A percentile compares a stretch with the other conserved stretches of the same genome.
Conservation (phyloP, 177 flowering plant species). For the Vitis hybrid region DNA sequence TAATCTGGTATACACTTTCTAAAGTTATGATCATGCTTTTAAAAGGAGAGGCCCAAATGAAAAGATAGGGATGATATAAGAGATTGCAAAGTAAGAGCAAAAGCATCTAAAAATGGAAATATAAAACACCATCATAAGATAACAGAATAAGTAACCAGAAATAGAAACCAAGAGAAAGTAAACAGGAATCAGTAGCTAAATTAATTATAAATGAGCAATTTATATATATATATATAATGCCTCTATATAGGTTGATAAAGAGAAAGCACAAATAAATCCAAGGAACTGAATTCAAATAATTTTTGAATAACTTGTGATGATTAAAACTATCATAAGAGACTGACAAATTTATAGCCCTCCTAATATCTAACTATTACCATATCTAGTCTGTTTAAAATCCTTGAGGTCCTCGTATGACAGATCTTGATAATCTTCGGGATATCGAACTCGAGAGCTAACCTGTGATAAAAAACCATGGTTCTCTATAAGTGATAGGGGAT, state of each 20-base stretch:
- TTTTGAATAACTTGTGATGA: not conserved
- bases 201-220: too few species aligned
- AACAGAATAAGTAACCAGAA: too few species aligned
- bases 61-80: too few species aligned
- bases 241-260: not conserved
- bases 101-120: too few species aligned
- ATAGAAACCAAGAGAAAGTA: too few species aligned
- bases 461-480: constrained; percentile 25
- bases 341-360: not conserved
- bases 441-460: constrained; percentile 90
- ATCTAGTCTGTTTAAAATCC: constrained; percentile 95
- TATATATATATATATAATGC: too few species aligned
- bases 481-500: not conserved
- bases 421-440: constrained; percentile 75
- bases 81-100: too few species aligned
- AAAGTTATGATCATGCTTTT: too few species aligned
- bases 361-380: constrained; percentile 49
- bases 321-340: not conserved
- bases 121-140: too few species aligned
- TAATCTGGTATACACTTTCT: too few species aligned
- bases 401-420: constrained; percentile 87
- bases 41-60: too few species aligned
- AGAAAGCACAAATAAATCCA: not conserved
- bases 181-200: too few species aligned
- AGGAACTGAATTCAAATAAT: not conserved